Evolutionary conservation across 208 protist species (phyloP), one percentile per base, ranked within the genome.

Genomic region (Leishmania lainsoni): DNA sequence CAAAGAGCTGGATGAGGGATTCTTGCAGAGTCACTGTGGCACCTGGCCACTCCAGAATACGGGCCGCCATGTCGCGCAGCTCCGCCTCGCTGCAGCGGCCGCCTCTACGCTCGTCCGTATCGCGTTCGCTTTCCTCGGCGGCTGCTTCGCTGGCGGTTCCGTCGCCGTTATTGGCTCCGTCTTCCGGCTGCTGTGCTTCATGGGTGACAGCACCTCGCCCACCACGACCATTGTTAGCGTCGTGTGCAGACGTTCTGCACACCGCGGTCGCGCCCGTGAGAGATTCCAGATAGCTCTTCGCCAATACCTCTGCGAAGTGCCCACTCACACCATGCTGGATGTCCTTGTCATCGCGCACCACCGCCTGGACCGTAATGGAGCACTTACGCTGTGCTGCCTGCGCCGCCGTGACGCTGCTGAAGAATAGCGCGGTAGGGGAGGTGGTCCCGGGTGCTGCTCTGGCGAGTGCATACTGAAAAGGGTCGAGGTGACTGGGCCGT

Each of bases 381-480:
- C 87, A 87, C 76, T 91, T 94, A 22, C 87, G 85, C 77, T 89
- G 81, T 45, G 88, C 81, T 51, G 77, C 59, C 54, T 89, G 74
- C 42, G 68, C 79, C 4, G 74, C 83, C 22, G 83, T 74, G 32
- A 84, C 59, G 68, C 66, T 49, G 42, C 77, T 68, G 29, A 48
- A 26, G 56, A 49, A 61, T 49, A 58, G 48, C 39, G 65, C 42
- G 3, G 56, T 22, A n/a, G 45, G n/a, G 22, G 39, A 39, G 8
- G 52, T 0, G 14, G 71, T 14, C 17, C 17, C 72, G 49, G 63
- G 35, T n/a, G 17, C n/a, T 73, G 42, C 26, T 32, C 42, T 16
- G 45, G 69, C 12, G 48, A 75, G 32, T 61, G 83, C 63, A 49
- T 83, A 81, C 5, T 79, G 76, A 51, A 87, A 87, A 16, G 84